Base-by-base conservation (phyloP, 176 grass and related monocot genomes). In the Musa beccarii region DNA sequence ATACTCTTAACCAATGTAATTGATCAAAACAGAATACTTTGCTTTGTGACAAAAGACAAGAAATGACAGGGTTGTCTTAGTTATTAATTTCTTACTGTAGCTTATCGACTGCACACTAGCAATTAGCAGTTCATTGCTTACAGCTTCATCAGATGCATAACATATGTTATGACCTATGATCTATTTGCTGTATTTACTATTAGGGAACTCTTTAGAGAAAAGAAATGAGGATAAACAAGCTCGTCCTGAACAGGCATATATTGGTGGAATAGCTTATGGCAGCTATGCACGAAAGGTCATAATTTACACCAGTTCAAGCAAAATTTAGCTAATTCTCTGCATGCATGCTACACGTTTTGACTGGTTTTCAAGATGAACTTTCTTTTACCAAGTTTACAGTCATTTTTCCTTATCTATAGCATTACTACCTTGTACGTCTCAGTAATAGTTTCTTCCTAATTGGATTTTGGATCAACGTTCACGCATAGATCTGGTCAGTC, bases 211-310 rank as follows among this genome's bases (percentile, higher is more conserved):
- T 79, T 82, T 55, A 68, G 76, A 78, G 34, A 78, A 2, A 11
- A 26, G 51, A 25, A 59, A 14, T 72, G 43, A 54, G n/a, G 79
- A 66, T 59, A 71, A 84, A 73, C 62, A 10, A 34, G 56, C 21
- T 28, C 29, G 53, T 83, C 51, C 55, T 49, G 66, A 53, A 76
- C 67, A 89, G 79, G 88, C 88, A 79, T 77, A 86, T 19, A 87
- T 97, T 19, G 90, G 90, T 80, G 90, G 93, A 76, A 97, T 97
- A 83, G 93, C 93, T 75, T 97, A 92, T 84, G 93, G 90, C 9
- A 86, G 94, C 50, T 97, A 90, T 81, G 94, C 94, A 78, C 85
- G 86, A 69, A 97, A 97, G 90, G 94, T 97, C n/a, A 55, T 22
- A 21, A 13, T 21, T 53, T 50, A 9, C 5, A 59, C 54, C 63